Evolutionary conservation across 129 eudicot species (phyloP).

Genomic region (Helianthus tuberosus): DNA sequence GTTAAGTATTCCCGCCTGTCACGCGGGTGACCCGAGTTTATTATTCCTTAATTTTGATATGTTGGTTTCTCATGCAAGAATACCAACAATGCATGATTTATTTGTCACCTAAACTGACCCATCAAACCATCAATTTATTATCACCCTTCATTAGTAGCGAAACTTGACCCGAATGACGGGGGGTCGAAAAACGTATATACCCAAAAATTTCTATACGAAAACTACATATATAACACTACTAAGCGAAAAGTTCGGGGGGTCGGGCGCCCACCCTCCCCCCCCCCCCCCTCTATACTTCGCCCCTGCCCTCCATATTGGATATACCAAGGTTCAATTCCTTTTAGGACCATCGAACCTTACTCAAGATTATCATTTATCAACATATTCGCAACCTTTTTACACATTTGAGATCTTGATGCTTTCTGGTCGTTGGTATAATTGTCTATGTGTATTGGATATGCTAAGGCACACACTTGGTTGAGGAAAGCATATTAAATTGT

Average conservation of each 20-base stretch:
- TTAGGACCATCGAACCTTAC: neutral
- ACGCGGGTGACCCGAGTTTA: conserved; percentile 95
- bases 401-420: conserved; percentile 24
- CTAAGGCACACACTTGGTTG: conserved; percentile 2
- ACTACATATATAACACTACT: no score
- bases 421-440: neutral
- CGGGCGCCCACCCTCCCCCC: no score
- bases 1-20: conserved; percentile 84
- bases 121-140: neutral
- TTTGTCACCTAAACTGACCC: neutral
- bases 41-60: neutral
- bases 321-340: conserved; percentile 31
- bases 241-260: no score
- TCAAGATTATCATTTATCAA: neutral
- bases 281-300: no score
- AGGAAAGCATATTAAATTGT: neutral
- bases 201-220: no score
- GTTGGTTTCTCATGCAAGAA: neutral
- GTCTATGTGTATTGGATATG: conserved; percentile 6
- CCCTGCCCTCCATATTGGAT: conserved; percentile 22
- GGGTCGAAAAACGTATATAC: no score
- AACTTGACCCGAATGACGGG: no score
- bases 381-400: neutral
- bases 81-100: neutral
- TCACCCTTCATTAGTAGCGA: no score